These are phyloP conservation scores for Aspergillus taichungensis DNA, from an alignment of 495 filamentous ascomycete genomes.

Conservation along the genomic window DNA sequence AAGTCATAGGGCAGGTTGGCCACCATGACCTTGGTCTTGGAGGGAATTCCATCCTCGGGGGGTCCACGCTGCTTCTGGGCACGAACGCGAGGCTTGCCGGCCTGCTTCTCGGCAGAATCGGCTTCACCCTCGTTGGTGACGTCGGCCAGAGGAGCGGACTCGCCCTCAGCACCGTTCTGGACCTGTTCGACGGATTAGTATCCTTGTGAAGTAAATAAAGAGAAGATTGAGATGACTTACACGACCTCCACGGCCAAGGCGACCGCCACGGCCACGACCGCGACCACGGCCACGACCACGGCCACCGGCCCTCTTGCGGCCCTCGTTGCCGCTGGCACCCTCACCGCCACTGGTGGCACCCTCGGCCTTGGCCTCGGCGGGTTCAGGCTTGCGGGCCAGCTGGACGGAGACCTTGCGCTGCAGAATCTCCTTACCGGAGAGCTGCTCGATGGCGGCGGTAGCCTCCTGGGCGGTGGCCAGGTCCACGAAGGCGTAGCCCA, in stretches of 20 bases:
- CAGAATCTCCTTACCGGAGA: conserved; percentile 93
- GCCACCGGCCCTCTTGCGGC: conserved; percentile 70
- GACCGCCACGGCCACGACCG: conserved; percentile 60
- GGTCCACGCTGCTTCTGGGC: conserved; percentile 73
- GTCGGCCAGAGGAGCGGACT: conserved; percentile 31
- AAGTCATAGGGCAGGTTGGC: conserved; percentile 97
- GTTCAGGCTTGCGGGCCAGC: conserved; percentile 93
- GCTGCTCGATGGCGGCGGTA: conserved; percentile 83
- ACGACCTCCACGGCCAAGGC: conserved; percentile 56
- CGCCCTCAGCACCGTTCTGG: conserved; percentile 19
- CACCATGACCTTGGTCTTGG: conserved; percentile 99
- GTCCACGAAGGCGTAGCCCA: conserved; percentile 98
- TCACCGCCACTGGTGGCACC: conserved; percentile 56
- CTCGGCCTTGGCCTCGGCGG: conserved; percentile 67
- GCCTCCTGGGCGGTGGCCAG: conserved; percentile 90
- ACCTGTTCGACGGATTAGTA: conserved; percentile 1
- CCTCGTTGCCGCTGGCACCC: conserved; percentile 60
- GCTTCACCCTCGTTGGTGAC: conserved; percentile 47
- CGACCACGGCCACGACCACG: conserved; percentile 69
- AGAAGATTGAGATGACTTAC: conserved; percentile 44
- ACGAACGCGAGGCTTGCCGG: conserved; percentile 40
- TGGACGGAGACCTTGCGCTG: conserved; percentile 98
- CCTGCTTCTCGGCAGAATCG: conserved; percentile 49
- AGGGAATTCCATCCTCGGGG: conserved; percentile 94
- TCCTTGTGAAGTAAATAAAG: not conserved